Evolutionary conservation across 805 yeast genomes (phyloP).

Genomic region (Myxozyma neotropica): DNA sequence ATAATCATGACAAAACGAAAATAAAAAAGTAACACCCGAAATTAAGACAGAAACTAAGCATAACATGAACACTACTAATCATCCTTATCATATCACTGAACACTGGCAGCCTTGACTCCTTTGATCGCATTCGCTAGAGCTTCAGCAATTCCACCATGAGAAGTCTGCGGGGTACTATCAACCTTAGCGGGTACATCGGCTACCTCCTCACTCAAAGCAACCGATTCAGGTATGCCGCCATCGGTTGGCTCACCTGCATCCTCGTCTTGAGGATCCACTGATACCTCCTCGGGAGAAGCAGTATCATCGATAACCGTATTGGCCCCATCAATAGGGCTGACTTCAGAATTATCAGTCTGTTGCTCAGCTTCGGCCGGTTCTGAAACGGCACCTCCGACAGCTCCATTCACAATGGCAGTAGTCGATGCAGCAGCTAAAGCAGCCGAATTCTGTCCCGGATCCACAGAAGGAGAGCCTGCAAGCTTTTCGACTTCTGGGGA

Average conservation of each 20-base stretch:
- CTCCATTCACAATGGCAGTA: slow-evolving; percentile 1
- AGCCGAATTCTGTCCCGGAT: neutral
- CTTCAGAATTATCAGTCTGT: neutral
- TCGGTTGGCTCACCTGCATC: neutral
- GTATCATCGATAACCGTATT: neutral
- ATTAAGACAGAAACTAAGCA: neutral
- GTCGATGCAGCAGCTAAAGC: slow-evolving; percentile 7
- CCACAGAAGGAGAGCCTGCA: neutral
- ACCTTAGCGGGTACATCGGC: neutral
- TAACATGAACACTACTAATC: neutral
- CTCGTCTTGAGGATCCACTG: neutral
- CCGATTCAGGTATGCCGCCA: slow-evolving; percentile 3
- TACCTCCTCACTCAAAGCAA: neutral
- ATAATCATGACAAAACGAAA: neutral
- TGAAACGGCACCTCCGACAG: neutral
- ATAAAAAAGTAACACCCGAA: neutral
- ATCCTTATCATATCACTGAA: neutral
- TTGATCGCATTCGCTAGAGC: slow-evolving; percentile 5
- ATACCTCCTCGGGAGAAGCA: neutral
- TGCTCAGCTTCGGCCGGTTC: neutral
- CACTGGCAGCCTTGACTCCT: slow-evolving; percentile 1
- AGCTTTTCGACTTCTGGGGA: neutral
- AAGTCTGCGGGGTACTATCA: neutral
- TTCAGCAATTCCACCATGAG: slow-evolving; percentile 4
- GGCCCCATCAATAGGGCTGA: neutral